Evolutionary conservation across 208 protist genomes (phyloP), one percentile per base, ranked within the genome.

Genomic region (Trypanosoma congolense): DNA sequence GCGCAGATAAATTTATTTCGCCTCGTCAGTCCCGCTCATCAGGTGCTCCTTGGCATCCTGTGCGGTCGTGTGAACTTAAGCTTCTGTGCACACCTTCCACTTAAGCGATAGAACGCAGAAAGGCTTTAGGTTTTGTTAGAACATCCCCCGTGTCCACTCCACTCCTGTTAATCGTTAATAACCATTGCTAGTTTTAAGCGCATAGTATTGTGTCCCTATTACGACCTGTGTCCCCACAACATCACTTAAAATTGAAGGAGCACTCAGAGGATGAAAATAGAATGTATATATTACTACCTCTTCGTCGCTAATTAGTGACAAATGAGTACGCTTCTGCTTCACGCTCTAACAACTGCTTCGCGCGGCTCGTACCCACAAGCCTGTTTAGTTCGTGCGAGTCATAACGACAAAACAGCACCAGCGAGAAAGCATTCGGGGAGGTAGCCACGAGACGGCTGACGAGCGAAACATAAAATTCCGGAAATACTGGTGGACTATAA

Each of bases 401-500:
- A 60, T 87, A 96, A n/a, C 75, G 52, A 36, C 79, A 95, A 66
- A 92, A 98, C 3, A 98, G 41, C 19, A 87, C 92, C 30, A 97
- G 77, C 21, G 77, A 72, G 46, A 83, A 82, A 8, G 83, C 75
- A 58, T 90, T 90, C n/a, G 81, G 76, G 1, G 80, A 85, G 18
- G 70, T 81, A 4, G 75, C 56, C 26, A 80, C 72, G 45, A 94
- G 61, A 22, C 72, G 56, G 57, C 97, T 96, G 6, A 97, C 65
- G 22, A 98, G 64, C 16, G 96, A 92, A 4, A 71, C 56, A 70
- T 99, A 99, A 77, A 97, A 98, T 29, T 86, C 65, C 2, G 92
- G 59, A 49, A 92, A 93, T 36, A 93, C 62, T 12, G 97, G 96
- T 42, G 93, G 91, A 25, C 88, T 90, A 66, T 98, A 99, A 69